Evolutionary conservation across 1,139 yeast species (phyloP).

Genomic region (Meyerozyma athensensis): DNA sequence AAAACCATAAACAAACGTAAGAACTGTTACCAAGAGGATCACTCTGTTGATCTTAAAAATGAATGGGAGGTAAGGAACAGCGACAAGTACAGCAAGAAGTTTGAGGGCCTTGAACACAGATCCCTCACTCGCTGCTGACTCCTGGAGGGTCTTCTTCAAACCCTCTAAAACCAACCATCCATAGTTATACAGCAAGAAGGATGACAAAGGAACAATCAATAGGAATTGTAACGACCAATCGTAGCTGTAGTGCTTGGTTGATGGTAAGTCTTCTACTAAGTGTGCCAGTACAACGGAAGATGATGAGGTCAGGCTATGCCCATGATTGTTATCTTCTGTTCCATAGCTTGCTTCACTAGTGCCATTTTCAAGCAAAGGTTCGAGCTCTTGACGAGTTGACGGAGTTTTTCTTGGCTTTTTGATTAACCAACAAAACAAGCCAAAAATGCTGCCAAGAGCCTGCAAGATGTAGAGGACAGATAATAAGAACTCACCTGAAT

Average conservation of each 20-base stretch:
- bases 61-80: conserved; percentile 65
- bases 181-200: conserved; percentile 46
- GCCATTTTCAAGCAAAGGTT: conserved; percentile 18
- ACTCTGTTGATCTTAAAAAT: conserved; percentile 60
- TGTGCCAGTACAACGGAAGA: conserved; percentile 8
- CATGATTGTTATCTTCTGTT: conserved; percentile 10
- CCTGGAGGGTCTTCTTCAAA: conserved; percentile 65
- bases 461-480: conserved; percentile 49
- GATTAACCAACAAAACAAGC: conserved; percentile 47
- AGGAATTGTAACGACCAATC: conserved; percentile 80
- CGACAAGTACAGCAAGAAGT: conserved; percentile 33
- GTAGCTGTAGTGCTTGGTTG: conserved; percentile 46
- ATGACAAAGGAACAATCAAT: conserved; percentile 60
- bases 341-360: conserved; percentile 16
- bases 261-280: neutral
- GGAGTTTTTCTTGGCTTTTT: conserved; percentile 13
- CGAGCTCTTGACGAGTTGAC: neutral
- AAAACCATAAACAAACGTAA: conserved; percentile 32
- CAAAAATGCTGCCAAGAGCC: conserved; percentile 51
- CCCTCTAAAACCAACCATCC: conserved; percentile 59
- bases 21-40: conserved; percentile 36
- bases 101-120: conserved; percentile 44
- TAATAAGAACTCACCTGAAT: conserved; percentile 58
- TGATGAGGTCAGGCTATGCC: conserved; percentile 9
- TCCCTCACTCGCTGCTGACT: conserved; percentile 44